Conservation (phyloP, 1,284 basidiomycete genomes). For the Ustilago tritici region DNA sequence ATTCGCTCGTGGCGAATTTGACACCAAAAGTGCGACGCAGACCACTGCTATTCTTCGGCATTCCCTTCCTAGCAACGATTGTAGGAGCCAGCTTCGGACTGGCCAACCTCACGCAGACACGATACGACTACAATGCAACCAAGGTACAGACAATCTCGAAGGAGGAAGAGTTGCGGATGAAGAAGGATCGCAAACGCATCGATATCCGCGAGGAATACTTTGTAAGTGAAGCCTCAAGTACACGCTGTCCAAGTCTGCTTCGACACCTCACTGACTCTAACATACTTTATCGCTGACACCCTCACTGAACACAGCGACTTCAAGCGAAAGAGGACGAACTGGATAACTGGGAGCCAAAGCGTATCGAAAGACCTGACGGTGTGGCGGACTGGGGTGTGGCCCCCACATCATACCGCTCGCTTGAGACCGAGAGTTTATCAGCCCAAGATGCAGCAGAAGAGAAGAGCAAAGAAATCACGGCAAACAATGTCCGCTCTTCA, state of each 20-base stretch:
- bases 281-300: neutral
- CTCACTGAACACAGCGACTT: slow-evolving; percentile 25
- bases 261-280: slow-evolving; percentile 1
- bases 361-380: slow-evolving; percentile 84
- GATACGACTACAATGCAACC: slow-evolving; percentile 87
- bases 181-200: slow-evolving; percentile 83
- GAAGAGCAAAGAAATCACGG: slow-evolving; percentile 26
- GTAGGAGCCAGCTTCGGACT: slow-evolving; percentile 89
- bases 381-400: slow-evolving; percentile 88
- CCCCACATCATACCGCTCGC: slow-evolving; percentile 62
- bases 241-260: neutral
- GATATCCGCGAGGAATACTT: slow-evolving; percentile 96
- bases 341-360: slow-evolving; percentile 89
- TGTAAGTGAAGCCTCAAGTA: slow-evolving; percentile 44
- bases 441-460: slow-evolving; percentile 23
- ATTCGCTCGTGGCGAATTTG: slow-evolving; percentile 28
- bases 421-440: slow-evolving; percentile 70
- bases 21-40: slow-evolving; percentile 66
- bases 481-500: slow-evolving; percentile 17
- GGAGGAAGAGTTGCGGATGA: slow-evolving; percentile 85
- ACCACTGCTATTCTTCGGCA: slow-evolving; percentile 78
- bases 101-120: slow-evolving; percentile 85
- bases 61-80: slow-evolving; percentile 87
- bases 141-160: slow-evolving; percentile 81
- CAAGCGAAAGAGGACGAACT: slow-evolving; percentile 76